These are phyloP conservation scores for Mediolabrus comicus DNA, from an alignment of 108 stramenopile genomes.

Conservation along the genomic window DNA sequence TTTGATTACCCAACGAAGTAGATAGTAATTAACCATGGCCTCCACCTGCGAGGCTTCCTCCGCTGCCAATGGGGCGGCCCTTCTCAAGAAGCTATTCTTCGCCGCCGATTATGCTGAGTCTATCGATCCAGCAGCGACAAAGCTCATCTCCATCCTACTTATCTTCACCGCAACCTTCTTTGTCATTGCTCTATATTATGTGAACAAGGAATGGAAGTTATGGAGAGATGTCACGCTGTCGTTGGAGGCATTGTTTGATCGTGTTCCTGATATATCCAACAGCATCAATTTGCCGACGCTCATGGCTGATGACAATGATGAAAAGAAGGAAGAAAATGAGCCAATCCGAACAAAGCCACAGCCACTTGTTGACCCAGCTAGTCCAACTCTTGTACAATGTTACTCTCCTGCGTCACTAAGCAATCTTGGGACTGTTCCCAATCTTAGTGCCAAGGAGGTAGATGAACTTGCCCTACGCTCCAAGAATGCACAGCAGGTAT, in stretches of 20 bases:
- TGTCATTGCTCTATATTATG: conserved; percentile 12
- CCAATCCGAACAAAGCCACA: conserved; percentile 4
- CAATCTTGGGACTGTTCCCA: conserved; percentile 79
- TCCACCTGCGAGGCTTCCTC: conserved; percentile 1
- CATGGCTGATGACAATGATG: neutral
- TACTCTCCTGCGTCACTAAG: conserved; percentile 90
- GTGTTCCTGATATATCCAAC: conserved; percentile 30
- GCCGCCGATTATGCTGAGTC: neutral
- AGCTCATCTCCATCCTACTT: conserved; percentile 28
- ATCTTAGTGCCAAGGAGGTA: conserved; percentile 81
- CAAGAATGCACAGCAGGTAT: conserved; percentile 82
- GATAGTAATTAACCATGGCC: neutral
- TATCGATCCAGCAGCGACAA: neutral
- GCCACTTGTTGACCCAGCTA: conserved; percentile 44
- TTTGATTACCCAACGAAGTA: no score
- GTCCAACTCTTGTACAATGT: conserved; percentile 78
- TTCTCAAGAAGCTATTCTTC: conserved; percentile 12
- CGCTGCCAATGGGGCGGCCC: conserved; percentile 13
- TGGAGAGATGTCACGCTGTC: conserved; percentile 42
- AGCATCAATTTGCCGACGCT: neutral
- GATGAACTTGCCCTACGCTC: conserved; percentile 72
- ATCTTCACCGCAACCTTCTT: conserved; percentile 5
- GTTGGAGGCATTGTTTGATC: conserved; percentile 27
- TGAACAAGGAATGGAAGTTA: conserved; percentile 40
- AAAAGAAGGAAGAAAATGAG: neutral